Conservation (phyloP, 768 basidiomycete species). For the Rhodocollybia butyracea region DNA sequence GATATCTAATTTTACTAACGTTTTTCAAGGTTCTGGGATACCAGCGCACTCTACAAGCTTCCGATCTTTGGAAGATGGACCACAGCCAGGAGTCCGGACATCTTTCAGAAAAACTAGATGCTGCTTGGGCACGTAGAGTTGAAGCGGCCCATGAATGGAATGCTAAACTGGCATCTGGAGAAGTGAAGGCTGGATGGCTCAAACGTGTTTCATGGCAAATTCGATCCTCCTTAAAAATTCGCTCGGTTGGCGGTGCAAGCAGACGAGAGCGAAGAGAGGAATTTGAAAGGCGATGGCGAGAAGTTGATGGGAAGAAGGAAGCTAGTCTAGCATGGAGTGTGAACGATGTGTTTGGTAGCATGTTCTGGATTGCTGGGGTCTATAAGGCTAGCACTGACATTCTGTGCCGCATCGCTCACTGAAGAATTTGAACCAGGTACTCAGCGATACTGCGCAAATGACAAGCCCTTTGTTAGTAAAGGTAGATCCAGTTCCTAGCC, state of each 20-base stretch:
- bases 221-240: conserved; percentile 12
- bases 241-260: conserved; percentile 16
- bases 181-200: conserved; percentile 36
- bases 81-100: conserved; percentile 41
- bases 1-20: neutral
- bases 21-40: conserved; percentile 53
- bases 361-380: conserved; percentile 62
- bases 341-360: conserved; percentile 54
- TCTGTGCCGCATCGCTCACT: neutral
- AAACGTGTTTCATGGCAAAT: conserved; percentile 41
- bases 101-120: conserved; percentile 53
- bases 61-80: conserved; percentile 72
- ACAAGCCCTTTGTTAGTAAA: conserved; percentile 64
- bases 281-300: conserved; percentile 43
- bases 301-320: conserved; percentile 38
- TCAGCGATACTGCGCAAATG: conserved; percentile 58
- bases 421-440: conserved; percentile 33
- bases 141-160: conserved; percentile 56
- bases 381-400: conserved; percentile 44
- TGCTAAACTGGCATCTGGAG: conserved; percentile 38
- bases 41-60: conserved; percentile 68
- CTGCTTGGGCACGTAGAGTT: conserved; percentile 48
- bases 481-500: conserved; percentile 24
- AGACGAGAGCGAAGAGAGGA: conserved; percentile 23
- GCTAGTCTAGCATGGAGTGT: conserved; percentile 58